Conservation (phyloP, 108 stramenopile species). For the Schizochytrium sp. region DNA sequence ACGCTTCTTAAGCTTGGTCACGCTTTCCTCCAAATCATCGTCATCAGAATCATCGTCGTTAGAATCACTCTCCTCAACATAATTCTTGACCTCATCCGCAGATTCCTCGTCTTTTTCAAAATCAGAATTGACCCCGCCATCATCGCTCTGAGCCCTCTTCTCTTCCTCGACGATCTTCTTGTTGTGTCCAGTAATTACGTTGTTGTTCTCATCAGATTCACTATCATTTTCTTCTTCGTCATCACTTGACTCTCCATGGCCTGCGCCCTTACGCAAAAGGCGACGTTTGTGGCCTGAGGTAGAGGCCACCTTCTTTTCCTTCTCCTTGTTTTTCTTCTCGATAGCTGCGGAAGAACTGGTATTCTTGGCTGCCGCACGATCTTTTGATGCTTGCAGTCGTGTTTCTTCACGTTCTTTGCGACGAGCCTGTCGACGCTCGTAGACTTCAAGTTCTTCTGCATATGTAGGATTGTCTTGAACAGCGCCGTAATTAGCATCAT, state of each 20-base stretch:
- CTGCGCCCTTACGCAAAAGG: neutral
- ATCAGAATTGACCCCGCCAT: neutral
- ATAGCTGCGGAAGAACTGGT: neutral
- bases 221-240: conserved; percentile 3
- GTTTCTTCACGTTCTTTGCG: neutral
- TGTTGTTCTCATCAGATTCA: conserved; percentile 65
- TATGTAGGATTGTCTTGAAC: conserved; percentile 71
- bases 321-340: neutral
- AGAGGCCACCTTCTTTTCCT: neutral
- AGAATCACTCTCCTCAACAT: neutral
- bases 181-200: conserved; percentile 66
- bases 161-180: conserved; percentile 8
- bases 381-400: neutral
- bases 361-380: neutral
- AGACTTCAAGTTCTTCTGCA: neutral
- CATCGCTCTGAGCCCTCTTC: neutral
- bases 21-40: neutral
- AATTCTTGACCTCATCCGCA: neutral
- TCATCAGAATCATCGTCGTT: neutral
- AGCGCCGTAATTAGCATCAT: conserved; percentile 94
- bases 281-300: neutral
- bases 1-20: neutral
- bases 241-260: neutral
- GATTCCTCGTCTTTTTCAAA: neutral
- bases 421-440: neutral